phyloP scores from a whole-genome alignment of 2,329 filamentous ascomycete species.

The Rhytidhysteron rufulum region DNA sequence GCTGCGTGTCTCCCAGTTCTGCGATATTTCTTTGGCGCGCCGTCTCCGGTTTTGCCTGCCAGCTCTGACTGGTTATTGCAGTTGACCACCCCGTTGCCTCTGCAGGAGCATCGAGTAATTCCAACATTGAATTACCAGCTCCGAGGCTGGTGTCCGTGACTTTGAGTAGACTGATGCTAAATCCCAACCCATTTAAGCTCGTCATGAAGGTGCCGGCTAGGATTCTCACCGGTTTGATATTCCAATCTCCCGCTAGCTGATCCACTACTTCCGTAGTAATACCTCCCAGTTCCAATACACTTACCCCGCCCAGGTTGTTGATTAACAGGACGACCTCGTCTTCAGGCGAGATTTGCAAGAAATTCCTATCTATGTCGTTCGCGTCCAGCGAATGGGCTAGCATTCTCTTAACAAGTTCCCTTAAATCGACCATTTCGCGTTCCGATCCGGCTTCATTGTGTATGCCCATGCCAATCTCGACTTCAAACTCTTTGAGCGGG shows the following conservation, averaged over 20 bases:
- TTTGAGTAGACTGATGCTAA: constrained; percentile 65
- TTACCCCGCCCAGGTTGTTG: constrained; percentile 74
- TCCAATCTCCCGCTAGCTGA: constrained; percentile 56
- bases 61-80: constrained; percentile 56
- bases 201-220: constrained; percentile 69
- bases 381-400: constrained; percentile 60
- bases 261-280: constrained; percentile 65
- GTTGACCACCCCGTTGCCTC: constrained; percentile 66
- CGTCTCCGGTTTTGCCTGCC: constrained; percentile 48
- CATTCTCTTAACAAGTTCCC: constrained; percentile 54
- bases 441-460: constrained; percentile 61
- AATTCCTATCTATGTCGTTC: constrained; percentile 66
- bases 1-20: constrained; percentile 41
- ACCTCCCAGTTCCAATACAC: constrained; percentile 66
- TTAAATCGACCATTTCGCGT: constrained; percentile 39
- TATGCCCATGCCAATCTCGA: constrained; percentile 71
- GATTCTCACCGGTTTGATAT: constrained; percentile 59
- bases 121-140: constrained; percentile 58
- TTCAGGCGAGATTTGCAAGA: constrained; percentile 57
- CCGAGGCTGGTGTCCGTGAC: constrained; percentile 58
- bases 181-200: constrained; percentile 67
- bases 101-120: constrained; percentile 64
- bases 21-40: constrained; percentile 20
- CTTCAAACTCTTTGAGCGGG: constrained; percentile 57
- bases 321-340: constrained; percentile 66